These are phyloP conservation scores for Setomelanomma holmii DNA, from an alignment of 2,329 filamentous ascomycete species.

Conservation along the genomic window DNA sequence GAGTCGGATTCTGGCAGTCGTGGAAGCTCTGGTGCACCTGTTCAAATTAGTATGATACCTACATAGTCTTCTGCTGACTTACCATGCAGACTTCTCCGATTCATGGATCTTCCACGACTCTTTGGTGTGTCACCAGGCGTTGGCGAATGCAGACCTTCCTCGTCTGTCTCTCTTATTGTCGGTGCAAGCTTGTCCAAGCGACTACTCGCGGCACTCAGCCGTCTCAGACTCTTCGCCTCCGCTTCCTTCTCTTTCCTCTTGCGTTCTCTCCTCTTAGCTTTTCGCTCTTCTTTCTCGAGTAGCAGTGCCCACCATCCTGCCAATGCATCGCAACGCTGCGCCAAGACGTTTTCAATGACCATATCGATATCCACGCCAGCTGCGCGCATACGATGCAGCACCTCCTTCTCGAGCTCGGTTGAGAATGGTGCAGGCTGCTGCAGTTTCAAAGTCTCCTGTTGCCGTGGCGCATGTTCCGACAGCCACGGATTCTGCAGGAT, in stretches of 20 bases:
- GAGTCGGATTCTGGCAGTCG: slow-evolving; percentile 70
- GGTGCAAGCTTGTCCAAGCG: slow-evolving; percentile 82
- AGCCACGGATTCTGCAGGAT: slow-evolving; percentile 90
- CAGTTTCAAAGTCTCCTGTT: slow-evolving; percentile 86
- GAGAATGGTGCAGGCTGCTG: slow-evolving; percentile 83
- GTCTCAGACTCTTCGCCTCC: slow-evolving; percentile 78
- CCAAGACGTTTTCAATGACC: slow-evolving; percentile 91
- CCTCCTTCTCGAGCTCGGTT: slow-evolving; percentile 87
- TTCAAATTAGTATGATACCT: slow-evolving; percentile 49
- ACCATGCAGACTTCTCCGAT: slow-evolving; percentile 66
- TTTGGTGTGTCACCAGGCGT: slow-evolving; percentile 65
- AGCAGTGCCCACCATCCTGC: slow-evolving; percentile 96
- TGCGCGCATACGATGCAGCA: slow-evolving; percentile 87
- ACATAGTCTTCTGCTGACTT: slow-evolving; percentile 10
- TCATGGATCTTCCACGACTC: slow-evolving; percentile 77
- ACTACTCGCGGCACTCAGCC: slow-evolving; percentile 88
- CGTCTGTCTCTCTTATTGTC: slow-evolving; percentile 77
- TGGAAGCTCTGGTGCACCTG: slow-evolving; percentile 71
- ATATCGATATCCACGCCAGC: slow-evolving; percentile 93
- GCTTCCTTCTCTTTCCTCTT: slow-evolving; percentile 86
- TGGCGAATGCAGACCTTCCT: slow-evolving; percentile 66
- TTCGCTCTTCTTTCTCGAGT: slow-evolving; percentile 92
- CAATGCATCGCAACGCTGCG: slow-evolving; percentile 86
- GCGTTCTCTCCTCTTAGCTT: slow-evolving; percentile 77
- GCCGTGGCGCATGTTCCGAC: slow-evolving; percentile 82